These are phyloP conservation scores for Pichia manshurica DNA, from an alignment of 805 yeast genomes.

Conservation along the genomic window DNA sequence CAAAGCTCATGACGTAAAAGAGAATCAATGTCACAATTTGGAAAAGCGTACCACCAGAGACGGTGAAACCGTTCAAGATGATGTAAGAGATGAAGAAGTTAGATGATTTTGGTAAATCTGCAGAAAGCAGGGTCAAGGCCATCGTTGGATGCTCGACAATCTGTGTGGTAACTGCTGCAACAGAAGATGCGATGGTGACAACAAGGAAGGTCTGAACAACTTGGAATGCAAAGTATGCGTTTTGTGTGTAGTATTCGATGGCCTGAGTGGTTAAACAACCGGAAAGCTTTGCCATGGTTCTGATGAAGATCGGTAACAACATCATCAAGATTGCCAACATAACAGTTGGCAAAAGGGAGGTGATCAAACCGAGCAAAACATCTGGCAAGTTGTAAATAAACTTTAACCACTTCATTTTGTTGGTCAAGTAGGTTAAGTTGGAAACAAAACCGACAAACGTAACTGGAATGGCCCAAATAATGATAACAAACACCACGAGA, in stretches of 20 bases:
- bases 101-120: slow-evolving; percentile 66
- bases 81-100: slow-evolving; percentile 68
- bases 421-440: slow-evolving; percentile 56
- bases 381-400: slow-evolving; percentile 55
- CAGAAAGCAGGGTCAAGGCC: slow-evolving; percentile 55
- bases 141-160: slow-evolving; percentile 53
- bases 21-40: slow-evolving; percentile 56
- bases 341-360: slow-evolving; percentile 64
- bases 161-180: slow-evolving; percentile 59
- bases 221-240: slow-evolving; percentile 62
- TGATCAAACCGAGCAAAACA: slow-evolving; percentile 53
- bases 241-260: slow-evolving; percentile 61
- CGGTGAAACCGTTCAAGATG: slow-evolving; percentile 60
- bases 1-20: slow-evolving; percentile 50
- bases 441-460: slow-evolving; percentile 74
- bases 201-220: slow-evolving; percentile 67
- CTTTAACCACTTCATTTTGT: slow-evolving; percentile 47
- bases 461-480: slow-evolving; percentile 74
- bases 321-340: slow-evolving; percentile 62
- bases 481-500: slow-evolving; percentile 49
- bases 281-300: slow-evolving; percentile 53
- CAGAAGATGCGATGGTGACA: slow-evolving; percentile 66
- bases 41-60: slow-evolving; percentile 58
- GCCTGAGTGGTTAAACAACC: slow-evolving; percentile 55
- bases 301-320: slow-evolving; percentile 58